A percentile compares a stretch with the other conserved stretches of the same genome.
phyloP scores from a whole-genome alignment of 805 yeast genomes.

The Nakazawaea anatomiae region DNA sequence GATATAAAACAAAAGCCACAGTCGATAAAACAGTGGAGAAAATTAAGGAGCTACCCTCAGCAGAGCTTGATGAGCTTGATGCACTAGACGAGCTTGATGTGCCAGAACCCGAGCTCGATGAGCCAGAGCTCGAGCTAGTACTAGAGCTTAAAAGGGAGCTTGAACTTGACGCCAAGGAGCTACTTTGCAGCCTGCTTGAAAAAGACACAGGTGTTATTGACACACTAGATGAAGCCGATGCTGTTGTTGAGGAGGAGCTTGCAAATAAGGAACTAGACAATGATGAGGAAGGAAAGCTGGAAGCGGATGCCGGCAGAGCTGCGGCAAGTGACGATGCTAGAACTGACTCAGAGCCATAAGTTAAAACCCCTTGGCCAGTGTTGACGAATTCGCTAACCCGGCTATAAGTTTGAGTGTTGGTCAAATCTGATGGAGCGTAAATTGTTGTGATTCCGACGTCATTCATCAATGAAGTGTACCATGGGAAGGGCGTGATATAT shows the following conservation, averaged over 20 bases:
- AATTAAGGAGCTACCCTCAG: neutral
- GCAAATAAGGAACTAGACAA: neutral
- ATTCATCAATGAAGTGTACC: constrained; percentile 23
- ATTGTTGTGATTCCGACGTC: constrained; percentile 20
- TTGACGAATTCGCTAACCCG: neutral
- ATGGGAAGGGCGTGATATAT: constrained; percentile 25
- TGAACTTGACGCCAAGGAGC: no score
- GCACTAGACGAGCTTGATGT: neutral
- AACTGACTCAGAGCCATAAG: neutral
- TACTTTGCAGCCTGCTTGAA: neutral
- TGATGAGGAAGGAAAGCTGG: no score
- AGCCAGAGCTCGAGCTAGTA: neutral
- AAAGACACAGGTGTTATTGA: neutral
- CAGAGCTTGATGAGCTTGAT: neutral
- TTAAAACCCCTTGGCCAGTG: neutral
- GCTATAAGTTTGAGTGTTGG: neutral
- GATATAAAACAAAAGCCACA: neutral
- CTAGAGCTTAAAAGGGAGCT: neutral
- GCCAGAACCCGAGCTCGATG: neutral
- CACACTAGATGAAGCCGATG: neutral
- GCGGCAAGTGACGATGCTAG: neutral
- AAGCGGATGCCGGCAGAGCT: neutral
- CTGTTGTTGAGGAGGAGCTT: neutral
- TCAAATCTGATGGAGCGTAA: constrained; percentile 23
- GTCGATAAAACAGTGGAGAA: neutral